These are phyloP conservation scores for Bertia moriformis DNA, from an alignment of 2,329 filamentous ascomycete species.

Conservation along the genomic window DNA sequence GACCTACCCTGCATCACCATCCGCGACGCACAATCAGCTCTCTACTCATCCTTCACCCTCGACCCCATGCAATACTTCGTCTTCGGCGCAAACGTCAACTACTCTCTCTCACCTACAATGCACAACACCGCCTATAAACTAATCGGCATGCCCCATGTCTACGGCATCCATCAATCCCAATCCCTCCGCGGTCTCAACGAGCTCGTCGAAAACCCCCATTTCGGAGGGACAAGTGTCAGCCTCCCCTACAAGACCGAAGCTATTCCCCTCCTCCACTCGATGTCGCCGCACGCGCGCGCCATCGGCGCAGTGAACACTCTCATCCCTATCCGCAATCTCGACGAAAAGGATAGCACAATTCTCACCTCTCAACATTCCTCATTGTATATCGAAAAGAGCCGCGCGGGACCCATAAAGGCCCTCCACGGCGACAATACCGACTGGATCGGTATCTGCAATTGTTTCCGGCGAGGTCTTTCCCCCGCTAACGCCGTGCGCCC, in stretches of 20 bases:
- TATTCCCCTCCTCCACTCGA: slow-evolving; percentile 36
- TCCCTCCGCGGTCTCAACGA: slow-evolving; percentile 35
- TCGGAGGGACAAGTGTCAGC: slow-evolving; percentile 45
- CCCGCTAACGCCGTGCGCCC: slow-evolving; percentile 53
- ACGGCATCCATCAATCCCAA: slow-evolving; percentile 33
- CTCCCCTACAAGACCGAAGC: slow-evolving; percentile 49
- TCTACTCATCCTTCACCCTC: slow-evolving; percentile 52
- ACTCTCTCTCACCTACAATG: slow-evolving; percentile 58
- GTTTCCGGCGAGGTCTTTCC: slow-evolving; percentile 57
- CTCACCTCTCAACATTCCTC: background rate
- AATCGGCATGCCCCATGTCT: slow-evolving; percentile 43
- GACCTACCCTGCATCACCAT: slow-evolving; percentile 35
- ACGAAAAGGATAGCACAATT: slow-evolving; percentile 18
- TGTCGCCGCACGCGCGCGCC: slow-evolving; percentile 44
- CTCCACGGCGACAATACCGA: slow-evolving; percentile 71
- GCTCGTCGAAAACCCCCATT: slow-evolving; percentile 35
- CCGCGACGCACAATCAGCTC: slow-evolving; percentile 44
- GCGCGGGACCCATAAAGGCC: slow-evolving; percentile 50
- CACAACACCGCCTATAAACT: slow-evolving; percentile 42
- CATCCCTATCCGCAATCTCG: slow-evolving; percentile 36
- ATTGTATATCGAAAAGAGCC: slow-evolving; percentile 32
- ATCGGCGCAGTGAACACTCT: slow-evolving; percentile 52
- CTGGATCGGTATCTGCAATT: slow-evolving; percentile 66
- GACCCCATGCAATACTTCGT: slow-evolving; percentile 62
- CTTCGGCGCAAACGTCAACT: slow-evolving; percentile 57